These are phyloP conservation scores for Leishmania gerbilli DNA, from an alignment of 208 protist genomes.

Conservation along the genomic window DNA sequence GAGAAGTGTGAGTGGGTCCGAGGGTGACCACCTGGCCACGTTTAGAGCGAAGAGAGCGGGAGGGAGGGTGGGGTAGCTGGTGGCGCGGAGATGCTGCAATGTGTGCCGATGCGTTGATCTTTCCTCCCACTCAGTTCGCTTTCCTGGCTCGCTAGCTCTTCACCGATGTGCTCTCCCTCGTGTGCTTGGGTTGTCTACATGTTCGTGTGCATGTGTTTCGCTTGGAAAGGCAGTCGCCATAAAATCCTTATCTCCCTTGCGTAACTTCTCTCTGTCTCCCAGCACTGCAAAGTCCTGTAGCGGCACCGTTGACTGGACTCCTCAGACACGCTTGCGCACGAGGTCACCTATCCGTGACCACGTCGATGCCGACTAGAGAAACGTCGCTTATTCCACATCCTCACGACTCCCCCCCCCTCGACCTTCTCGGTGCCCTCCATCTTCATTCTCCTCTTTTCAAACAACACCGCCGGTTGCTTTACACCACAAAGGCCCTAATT, in stretches of 20 bases:
- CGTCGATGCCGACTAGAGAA: not conserved
- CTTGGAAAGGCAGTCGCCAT: not conserved
- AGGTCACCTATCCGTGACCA: not conserved
- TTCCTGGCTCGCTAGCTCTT: not conserved
- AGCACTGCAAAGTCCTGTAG: not conserved
- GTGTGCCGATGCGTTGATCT: not conserved
- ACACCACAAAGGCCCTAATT: not conserved
- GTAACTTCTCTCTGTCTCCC: not conserved
- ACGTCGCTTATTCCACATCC: not conserved
- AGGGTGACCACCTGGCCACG: not conserved
- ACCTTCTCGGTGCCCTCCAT: not conserved
- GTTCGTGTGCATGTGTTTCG: not conserved
- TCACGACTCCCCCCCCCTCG: not conserved
- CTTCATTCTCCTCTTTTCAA: not conserved
- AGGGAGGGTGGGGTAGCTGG: not conserved
- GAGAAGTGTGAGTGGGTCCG: not conserved
- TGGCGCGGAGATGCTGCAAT: not conserved
- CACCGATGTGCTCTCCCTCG: not conserved
- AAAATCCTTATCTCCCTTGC: not conserved
- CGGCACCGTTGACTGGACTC: not conserved
- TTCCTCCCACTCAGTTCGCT: not conserved
- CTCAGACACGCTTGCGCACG: not conserved
- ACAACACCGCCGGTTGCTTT: too few species aligned
- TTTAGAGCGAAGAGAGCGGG: not conserved
- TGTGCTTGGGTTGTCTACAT: not conserved